A percentile compares a stretch with the other conserved stretches of the same genome.
phyloP scores from a whole-genome alignment of 129 eudicot species.

The Escallonia herrerae region DNA sequence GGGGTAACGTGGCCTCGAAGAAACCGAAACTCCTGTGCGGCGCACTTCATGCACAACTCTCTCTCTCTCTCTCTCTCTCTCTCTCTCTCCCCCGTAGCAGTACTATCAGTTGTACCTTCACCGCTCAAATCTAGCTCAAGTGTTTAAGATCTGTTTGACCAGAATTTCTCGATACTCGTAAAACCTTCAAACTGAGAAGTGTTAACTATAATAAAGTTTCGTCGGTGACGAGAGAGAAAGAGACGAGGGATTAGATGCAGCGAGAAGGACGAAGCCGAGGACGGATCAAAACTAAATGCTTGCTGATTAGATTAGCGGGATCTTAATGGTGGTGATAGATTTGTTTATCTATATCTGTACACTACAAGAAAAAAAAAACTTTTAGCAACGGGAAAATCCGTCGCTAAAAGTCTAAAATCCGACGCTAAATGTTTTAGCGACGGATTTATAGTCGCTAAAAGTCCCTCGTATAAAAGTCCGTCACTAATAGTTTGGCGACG shows the following conservation, averaged over 20 bases:
- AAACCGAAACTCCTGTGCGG: slow-evolving; percentile 46
- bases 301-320: neutral
- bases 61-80: too few species aligned
- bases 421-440: too few species aligned
- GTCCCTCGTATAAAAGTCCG: too few species aligned
- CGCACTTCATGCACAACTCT: slow-evolving; percentile 54
- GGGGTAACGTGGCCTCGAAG: slow-evolving; percentile 38
- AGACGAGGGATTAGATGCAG: slow-evolving; percentile 2
- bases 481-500: too few species aligned
- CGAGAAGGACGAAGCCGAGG: slow-evolving; percentile 61
- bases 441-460: too few species aligned
- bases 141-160: slow-evolving; percentile 26
- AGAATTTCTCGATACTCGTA: slow-evolving; percentile 19
- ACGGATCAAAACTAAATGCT: slow-evolving; percentile 57
- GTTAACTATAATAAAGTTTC: slow-evolving; percentile 8
- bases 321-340: neutral
- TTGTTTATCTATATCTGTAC: too few species aligned
- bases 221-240: slow-evolving; percentile 44
- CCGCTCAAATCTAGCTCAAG: too few species aligned
- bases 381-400: too few species aligned
- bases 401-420: too few species aligned
- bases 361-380: too few species aligned
- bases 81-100: neutral
- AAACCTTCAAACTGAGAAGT: neutral
- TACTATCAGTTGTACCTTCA: neutral